phyloP scores from a whole-genome alignment of 2,329 filamentous ascomycete genomes.

The Colletotrichum siamense region DNA sequence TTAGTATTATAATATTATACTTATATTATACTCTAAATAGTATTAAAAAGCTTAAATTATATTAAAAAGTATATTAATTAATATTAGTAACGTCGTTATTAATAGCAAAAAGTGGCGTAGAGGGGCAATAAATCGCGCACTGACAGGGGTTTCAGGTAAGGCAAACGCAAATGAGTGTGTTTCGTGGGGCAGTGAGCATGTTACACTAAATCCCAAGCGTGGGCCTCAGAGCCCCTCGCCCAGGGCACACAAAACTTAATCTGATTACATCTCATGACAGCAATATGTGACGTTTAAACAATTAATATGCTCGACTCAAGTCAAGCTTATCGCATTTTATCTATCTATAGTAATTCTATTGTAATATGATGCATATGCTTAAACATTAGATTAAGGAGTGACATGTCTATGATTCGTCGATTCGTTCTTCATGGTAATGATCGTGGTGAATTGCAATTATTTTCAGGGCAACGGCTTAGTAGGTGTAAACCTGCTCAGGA shows the following conservation, averaged over 20 bases:
- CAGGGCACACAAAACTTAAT: background rate
- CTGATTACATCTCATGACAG: background rate
- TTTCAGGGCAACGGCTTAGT: background rate
- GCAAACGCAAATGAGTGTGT: too few relatives aligned
- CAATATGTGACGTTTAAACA: background rate
- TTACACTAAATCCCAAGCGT: background rate
- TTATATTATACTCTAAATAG: too few relatives aligned
- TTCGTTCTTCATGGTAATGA: background rate
- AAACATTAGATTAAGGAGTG: background rate
- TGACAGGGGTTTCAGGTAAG: too few relatives aligned
- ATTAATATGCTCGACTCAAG: background rate
- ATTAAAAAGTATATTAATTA: too few relatives aligned
- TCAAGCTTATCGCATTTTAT: background rate
- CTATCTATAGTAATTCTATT: background rate
- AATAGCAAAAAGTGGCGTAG: too few relatives aligned
- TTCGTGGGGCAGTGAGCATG: background rate
- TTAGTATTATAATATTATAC: too few relatives aligned
- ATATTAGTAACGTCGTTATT: too few relatives aligned
- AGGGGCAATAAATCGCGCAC: too few relatives aligned
- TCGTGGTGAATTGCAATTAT: background rate
- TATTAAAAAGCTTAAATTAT: too few relatives aligned
- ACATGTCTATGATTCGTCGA: background rate
- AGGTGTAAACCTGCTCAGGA: constrained; percentile 15
- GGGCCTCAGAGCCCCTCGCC: background rate
- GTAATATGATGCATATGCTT: background rate